A percentile compares a stretch with the other conserved stretches of the same genome.
Conservation (phyloP, 106 monocot species). For the Dioscorea dumetorum region DNA sequence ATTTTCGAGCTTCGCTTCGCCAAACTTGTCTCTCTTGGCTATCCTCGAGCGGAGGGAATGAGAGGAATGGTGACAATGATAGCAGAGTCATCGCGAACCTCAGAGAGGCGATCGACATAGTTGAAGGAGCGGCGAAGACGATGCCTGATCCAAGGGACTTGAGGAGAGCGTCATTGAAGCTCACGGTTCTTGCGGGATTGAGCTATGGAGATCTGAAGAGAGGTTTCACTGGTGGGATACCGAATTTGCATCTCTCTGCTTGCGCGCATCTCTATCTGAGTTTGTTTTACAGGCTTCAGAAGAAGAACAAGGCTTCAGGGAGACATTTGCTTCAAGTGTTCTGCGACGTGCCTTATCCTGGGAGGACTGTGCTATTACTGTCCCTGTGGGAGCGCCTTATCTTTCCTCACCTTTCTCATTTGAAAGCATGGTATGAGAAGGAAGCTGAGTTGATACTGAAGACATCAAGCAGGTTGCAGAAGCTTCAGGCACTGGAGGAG, state of each 20-base stretch:
- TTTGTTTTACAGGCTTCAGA: conserved; percentile 38
- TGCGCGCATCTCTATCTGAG: conserved; percentile 56
- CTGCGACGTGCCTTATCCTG: conserved; percentile 27
- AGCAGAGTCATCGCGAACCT: conserved; percentile 24
- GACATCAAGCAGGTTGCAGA: conserved; percentile 5
- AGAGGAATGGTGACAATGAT: conserved; percentile 2
- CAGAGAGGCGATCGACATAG: conserved; percentile 15
- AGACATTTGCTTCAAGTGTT: conserved; percentile 50
- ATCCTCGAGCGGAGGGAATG: neutral
- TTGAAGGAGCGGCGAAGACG: conserved; percentile 18
- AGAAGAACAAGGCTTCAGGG: conserved; percentile 33
- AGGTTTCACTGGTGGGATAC: conserved; percentile 15
- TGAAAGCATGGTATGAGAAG: conserved; percentile 38
- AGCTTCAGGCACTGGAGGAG: conserved; percentile 30
- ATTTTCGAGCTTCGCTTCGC: conserved; percentile 26
- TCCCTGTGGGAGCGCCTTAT: conserved; percentile 49
- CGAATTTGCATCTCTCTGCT: conserved; percentile 29
- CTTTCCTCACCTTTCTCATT: conserved; percentile 31
- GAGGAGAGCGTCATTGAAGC: conserved; percentile 33
- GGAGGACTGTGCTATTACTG: conserved; percentile 31
- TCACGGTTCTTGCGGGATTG: conserved; percentile 27
- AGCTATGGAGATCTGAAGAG: conserved; percentile 14
- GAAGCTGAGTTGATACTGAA: conserved; percentile 12
- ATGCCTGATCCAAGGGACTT: conserved; percentile 17
- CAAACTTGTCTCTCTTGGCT: conserved; percentile 30